Evolutionary conservation across 1,284 basidiomycete species (phyloP).

Genomic region (Cystobasidium slooffiae): DNA sequence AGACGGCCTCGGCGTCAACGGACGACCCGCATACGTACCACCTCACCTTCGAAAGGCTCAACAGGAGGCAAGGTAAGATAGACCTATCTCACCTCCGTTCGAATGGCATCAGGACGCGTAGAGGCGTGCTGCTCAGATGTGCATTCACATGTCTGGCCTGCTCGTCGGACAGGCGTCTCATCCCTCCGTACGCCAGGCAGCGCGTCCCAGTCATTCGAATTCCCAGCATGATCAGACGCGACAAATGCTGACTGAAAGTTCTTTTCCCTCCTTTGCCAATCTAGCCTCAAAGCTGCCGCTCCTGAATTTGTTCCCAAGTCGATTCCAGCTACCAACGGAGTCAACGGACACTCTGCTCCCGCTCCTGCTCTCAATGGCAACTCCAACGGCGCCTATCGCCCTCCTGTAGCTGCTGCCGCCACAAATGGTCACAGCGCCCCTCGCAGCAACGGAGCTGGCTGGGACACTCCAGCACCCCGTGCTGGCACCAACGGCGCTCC

Average conservation of each 20-base stretch:
- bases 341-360: conserved; percentile 15
- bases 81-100: too few species aligned
- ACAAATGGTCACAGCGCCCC: not conserved
- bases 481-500: conserved; percentile 8
- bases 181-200: not conserved
- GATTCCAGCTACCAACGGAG: conserved; percentile 1
- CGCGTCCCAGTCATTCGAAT: not conserved
- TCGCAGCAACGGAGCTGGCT: conserved; percentile 17
- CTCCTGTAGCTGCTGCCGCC: conserved; percentile 28
- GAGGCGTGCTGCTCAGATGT: not conserved
- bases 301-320: conserved; percentile 21
- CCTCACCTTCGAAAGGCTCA: conserved; percentile 43
- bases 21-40: conserved; percentile 40
- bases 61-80: conserved; percentile 32
- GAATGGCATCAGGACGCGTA: not conserved
- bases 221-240: not conserved
- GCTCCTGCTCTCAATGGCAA: conserved; percentile 22
- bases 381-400: conserved; percentile 28
- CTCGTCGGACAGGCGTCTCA: not conserved
- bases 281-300: conserved; percentile 27
- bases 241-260: not conserved
- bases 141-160: not conserved
- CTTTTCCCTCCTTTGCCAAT: not conserved
- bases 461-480: conserved; percentile 28
- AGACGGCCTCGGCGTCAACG: conserved; percentile 35